A percentile compares a stretch with the other conserved stretches of the same genome.
phyloP scores from a whole-genome alignment of 1,284 basidiomycete genomes.

The Cryptococcus sp. region DNA sequence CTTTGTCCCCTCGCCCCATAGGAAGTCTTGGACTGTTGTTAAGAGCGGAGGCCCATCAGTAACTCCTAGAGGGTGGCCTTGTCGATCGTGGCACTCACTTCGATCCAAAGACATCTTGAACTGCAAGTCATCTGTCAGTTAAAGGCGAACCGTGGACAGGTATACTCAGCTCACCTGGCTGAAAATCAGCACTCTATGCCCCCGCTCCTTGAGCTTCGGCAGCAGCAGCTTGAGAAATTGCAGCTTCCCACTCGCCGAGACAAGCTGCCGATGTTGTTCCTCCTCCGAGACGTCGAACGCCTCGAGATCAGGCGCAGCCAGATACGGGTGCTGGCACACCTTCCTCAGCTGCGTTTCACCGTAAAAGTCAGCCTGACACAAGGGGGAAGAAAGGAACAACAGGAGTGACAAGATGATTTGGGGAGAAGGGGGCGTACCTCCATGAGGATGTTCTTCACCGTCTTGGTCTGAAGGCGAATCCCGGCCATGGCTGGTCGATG shows the following conservation, averaged over 20 bases:
- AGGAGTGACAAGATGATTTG: not conserved
- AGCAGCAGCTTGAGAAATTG: slow-evolving; percentile 76
- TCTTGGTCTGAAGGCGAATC: slow-evolving; percentile 20
- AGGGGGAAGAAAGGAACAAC: not conserved
- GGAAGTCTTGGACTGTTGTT: slow-evolving; percentile 76
- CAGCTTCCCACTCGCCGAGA: slow-evolving; percentile 83
- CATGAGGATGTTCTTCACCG: slow-evolving; percentile 42
- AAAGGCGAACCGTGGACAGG: not conserved
- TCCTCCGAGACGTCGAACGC: slow-evolving; percentile 60
- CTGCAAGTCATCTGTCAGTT: slow-evolving; percentile 50
- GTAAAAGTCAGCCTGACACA: not conserved
- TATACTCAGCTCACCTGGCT: slow-evolving; percentile 69
- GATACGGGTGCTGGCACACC: slow-evolving; percentile 77
- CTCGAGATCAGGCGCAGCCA: slow-evolving; percentile 77
- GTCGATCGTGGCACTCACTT: slow-evolving; percentile 32
- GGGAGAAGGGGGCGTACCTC: slow-evolving; percentile 30
- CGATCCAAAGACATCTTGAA: slow-evolving; percentile 88
- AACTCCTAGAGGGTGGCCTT: too few species aligned
- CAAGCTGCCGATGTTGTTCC: slow-evolving; percentile 72
- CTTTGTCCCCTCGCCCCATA: slow-evolving; percentile 81
- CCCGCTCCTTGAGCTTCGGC: slow-evolving; percentile 80
- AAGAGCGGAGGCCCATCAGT: too few species aligned
- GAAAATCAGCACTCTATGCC: slow-evolving; percentile 93
- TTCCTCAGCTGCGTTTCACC: slow-evolving; percentile 42
- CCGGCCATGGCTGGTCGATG: slow-evolving; percentile 20